Percentiles rank a stretch among this genome's conserved stretches.
phyloP scores from a whole-genome alignment of 495 filamentous ascomycete genomes.

The Neurospora sp. region DNA sequence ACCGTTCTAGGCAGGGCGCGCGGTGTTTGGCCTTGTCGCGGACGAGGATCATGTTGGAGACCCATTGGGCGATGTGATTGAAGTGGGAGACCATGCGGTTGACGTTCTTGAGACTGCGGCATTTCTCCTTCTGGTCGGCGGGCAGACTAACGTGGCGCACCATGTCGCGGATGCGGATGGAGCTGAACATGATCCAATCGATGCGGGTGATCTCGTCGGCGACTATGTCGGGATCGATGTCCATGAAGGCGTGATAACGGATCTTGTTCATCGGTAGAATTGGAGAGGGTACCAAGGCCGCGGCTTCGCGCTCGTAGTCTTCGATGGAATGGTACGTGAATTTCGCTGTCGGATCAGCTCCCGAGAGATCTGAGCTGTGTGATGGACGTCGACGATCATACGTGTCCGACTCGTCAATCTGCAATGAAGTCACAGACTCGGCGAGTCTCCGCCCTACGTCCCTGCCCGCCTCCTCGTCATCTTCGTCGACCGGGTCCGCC shows the following conservation, averaged over 20 bases:
- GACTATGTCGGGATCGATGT: conserved; percentile 66
- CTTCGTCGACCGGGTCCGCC: conserved; percentile 47
- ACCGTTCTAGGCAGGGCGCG: conserved; percentile 81
- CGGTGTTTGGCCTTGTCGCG: conserved; percentile 95
- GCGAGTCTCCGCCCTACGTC: conserved; percentile 16
- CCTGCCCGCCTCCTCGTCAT: conserved; percentile 17
- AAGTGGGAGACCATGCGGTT: conserved; percentile 93
- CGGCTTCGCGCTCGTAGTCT: conserved; percentile 63
- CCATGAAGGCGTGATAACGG: conserved; percentile 78
- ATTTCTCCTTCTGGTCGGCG: conserved; percentile 60
- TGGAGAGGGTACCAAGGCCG: conserved; percentile 52
- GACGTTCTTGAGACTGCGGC: conserved; percentile 71
- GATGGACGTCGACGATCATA: conserved; percentile 32
- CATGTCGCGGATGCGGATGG: conserved; percentile 90
- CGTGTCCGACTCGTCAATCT: conserved; percentile 27
- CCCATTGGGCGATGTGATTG: conserved; percentile 88
- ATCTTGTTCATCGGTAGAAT: conserved; percentile 56
- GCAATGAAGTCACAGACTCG: conserved; percentile 33
- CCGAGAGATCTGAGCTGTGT: conserved; percentile 32
- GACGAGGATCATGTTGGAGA: conserved; percentile 82
- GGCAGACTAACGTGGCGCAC: conserved; percentile 80
- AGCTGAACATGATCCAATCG: conserved; percentile 94
- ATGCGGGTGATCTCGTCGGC: conserved; percentile 89
- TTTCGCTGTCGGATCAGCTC: conserved; percentile 25
- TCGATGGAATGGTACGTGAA: conserved; percentile 54